Evolutionary conservation across 768 basidiomycete genomes (phyloP).

Genomic region (Psilocybe cubensis): DNA sequence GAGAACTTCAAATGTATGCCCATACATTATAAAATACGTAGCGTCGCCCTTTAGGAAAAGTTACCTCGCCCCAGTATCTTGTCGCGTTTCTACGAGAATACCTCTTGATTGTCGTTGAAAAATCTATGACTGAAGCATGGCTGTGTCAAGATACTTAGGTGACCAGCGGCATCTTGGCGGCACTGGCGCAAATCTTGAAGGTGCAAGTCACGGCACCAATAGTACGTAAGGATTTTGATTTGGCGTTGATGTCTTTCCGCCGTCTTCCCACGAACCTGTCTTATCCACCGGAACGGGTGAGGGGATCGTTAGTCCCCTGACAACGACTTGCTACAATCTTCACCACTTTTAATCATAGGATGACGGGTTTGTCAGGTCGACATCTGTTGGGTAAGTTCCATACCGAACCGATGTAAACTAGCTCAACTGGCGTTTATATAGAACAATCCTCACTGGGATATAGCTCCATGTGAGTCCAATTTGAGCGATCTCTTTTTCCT

Average conservation of each 20-base stretch:
- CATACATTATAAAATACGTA: too few relatives aligned
- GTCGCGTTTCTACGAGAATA: too few relatives aligned
- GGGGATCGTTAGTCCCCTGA: conserved; percentile 1
- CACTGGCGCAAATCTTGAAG: too few relatives aligned
- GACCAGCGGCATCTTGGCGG: neutral
- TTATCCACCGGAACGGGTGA: neutral
- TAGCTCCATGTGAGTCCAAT: neutral
- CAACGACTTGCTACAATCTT: neutral
- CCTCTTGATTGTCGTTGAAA: too few relatives aligned
- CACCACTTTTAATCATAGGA: neutral
- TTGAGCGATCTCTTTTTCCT: neutral
- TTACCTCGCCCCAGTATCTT: too few relatives aligned
- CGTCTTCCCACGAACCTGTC: neutral
- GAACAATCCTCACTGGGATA: neutral
- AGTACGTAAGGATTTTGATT: neutral
- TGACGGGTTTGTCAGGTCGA: neutral
- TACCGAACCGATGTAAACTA: neutral
- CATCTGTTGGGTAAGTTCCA: neutral
- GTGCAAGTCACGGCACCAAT: neutral
- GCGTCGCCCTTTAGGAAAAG: too few relatives aligned
- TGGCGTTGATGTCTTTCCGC: too few relatives aligned
- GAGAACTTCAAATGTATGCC: too few relatives aligned
- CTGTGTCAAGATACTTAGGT: neutral
- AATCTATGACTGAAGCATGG: too few relatives aligned
- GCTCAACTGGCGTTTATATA: neutral